These are phyloP conservation scores for Hippophae gyantsensis DNA, from an alignment of 306 rosid species.

Conservation along the genomic window DNA sequence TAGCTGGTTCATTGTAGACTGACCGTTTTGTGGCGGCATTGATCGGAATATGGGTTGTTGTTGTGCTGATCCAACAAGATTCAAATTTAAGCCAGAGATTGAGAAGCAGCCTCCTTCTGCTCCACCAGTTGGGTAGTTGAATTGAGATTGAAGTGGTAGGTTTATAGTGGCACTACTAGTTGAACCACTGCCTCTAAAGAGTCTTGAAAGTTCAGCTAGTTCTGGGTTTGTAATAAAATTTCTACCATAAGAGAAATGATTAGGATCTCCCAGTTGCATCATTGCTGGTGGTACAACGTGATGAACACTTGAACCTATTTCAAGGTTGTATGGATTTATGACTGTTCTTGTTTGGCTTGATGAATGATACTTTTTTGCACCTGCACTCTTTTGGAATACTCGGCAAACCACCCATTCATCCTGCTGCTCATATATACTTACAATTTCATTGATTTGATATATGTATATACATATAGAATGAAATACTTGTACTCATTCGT, in stretches of 20 bases:
- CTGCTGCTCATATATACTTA: slow-evolving; percentile 19
- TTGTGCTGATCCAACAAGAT: slow-evolving; percentile 33
- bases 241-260: slow-evolving; percentile 52
- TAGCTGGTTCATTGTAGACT: slow-evolving; percentile 26
- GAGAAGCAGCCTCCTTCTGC: slow-evolving; percentile 38
- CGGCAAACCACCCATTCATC: slow-evolving; percentile 95
- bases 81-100: slow-evolving; percentile 58
- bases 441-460: too few species aligned
- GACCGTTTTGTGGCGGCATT: slow-evolving; percentile 17
- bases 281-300: slow-evolving; percentile 31
- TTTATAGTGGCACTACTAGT: slow-evolving; percentile 14
- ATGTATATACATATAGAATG: too few species aligned
- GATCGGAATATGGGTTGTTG: slow-evolving; percentile 29
- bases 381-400: slow-evolving; percentile 63
- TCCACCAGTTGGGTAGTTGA: slow-evolving; percentile 30
- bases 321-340: slow-evolving; percentile 54
- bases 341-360: slow-evolving; percentile 41
- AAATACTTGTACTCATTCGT: too few species aligned
- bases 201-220: slow-evolving; percentile 54
- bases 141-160: slow-evolving; percentile 33
- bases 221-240: slow-evolving; percentile 41
- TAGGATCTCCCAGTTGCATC: slow-evolving; percentile 61
- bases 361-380: slow-evolving; percentile 47
- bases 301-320: slow-evolving; percentile 26
- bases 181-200: slow-evolving; percentile 35